A percentile compares a stretch with the other conserved stretches of the same genome.
These are phyloP conservation scores for Russula foetens DNA, from an alignment of 768 basidiomycete genomes.

Conservation along the genomic window DNA sequence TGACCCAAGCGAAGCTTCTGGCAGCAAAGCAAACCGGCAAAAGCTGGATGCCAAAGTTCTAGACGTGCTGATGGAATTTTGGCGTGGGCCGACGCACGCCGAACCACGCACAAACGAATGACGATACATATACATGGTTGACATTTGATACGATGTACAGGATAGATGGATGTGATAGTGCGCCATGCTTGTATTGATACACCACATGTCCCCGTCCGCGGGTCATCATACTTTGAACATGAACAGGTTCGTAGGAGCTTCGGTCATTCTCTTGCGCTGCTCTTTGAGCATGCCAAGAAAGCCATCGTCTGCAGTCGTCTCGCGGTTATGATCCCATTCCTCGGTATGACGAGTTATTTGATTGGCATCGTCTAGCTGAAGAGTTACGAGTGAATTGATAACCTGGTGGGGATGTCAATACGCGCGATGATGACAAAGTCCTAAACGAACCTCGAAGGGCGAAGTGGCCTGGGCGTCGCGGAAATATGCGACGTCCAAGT, in stretches of 20 bases:
- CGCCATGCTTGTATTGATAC: slow-evolving; percentile 5
- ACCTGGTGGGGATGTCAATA: slow-evolving; percentile 19
- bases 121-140: not conserved
- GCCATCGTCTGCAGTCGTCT: slow-evolving; percentile 33
- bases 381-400: slow-evolving; percentile 36
- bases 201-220: not conserved
- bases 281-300: slow-evolving; percentile 40
- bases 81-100: not conserved
- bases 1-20: slow-evolving; percentile 55
- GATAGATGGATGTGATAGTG: not conserved
- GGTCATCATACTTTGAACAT: slow-evolving; percentile 25
- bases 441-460: slow-evolving; percentile 33
- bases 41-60: slow-evolving; percentile 54
- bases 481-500: slow-evolving; percentile 41
- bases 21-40: slow-evolving; percentile 57
- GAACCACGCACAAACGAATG: not conserved
- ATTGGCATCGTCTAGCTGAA: slow-evolving; percentile 32
- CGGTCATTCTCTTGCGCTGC: slow-evolving; percentile 36
- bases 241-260: slow-evolving; percentile 29
- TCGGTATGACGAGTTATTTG: slow-evolving; percentile 35
- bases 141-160: not conserved
- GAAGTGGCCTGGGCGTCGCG: slow-evolving; percentile 30
- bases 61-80: not conserved
- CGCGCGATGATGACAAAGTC: no score
- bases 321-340: slow-evolving; percentile 37